Evolutionary conservation across 139 green algal genomes (phyloP), one percentile per base, ranked within the genome.

Genomic region (Chlamydomonas sp.): DNA sequence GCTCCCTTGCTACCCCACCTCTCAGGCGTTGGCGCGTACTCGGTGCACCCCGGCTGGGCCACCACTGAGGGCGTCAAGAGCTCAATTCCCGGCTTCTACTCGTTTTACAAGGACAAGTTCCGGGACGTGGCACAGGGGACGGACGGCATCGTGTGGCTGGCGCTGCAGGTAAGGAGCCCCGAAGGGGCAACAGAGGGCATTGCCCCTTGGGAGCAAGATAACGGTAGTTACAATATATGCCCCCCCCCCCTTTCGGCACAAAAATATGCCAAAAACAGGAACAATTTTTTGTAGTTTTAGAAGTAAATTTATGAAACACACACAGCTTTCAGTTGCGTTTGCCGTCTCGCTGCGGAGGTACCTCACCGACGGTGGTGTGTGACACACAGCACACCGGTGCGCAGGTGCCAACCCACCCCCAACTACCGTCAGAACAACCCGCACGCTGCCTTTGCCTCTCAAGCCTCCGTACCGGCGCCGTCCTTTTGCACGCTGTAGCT

Each of bases 141-240:
- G 15, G 95, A 97, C 92, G 96, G 94, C 14, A 92, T 93, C 20
- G 77, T 94, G 63, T 97, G 90, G 89, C 90, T 97, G 67, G 91
- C 87, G 18, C 67, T 96, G 58, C 79, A 93, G 92, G 93, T 93
- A 67, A 57, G 83, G 1, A 61, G 17, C 9, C 49, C 18, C 73
- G 63, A 4, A 64, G 4, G 8, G 73, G 73, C 31, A 49, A 31
- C 17, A 4, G 73, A 8, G 49, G 2, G 73, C 17, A 61, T 16
- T 62, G 73, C 1, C 2, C 20, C 7, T 61, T 8, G n/a, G 20
- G 0, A 10, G 75, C 14, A 20, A 5, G 2, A 18, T 1, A 57
- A 31, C 67, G 61, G 0, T 18, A 2, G 12, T 20, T 60, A 10
- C 18, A 3, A 7, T 3, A 18, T 6, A 7, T 60, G 73, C 31